Evolutionary conservation across 2,329 filamentous ascomycete genomes (phyloP).

Genomic region (Aphanocladium album): DNA sequence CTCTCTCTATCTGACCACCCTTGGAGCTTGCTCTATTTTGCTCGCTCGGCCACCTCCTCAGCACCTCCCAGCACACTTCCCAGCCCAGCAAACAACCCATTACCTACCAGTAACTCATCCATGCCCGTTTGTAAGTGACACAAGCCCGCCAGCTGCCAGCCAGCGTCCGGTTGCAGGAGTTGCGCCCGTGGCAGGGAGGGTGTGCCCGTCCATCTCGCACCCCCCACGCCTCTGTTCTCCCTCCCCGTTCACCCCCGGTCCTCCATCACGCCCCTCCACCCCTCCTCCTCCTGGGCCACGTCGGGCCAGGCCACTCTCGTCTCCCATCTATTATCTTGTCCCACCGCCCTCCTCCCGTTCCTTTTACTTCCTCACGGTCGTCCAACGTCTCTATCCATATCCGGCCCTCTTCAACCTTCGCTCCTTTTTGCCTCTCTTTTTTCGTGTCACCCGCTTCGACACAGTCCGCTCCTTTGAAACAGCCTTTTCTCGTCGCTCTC

Average conservation of each 20-base stretch:
- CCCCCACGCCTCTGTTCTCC: neutral
- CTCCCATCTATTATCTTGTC: slow-evolving; percentile 1
- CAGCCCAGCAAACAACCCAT: too few species aligned
- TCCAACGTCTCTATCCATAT: slow-evolving; percentile 10
- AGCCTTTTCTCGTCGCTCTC: slow-evolving; percentile 11
- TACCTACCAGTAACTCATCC: too few species aligned
- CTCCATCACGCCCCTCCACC: neutral
- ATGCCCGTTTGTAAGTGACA: neutral
- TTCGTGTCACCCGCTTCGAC: slow-evolving; percentile 11
- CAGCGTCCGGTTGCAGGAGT: neutral
- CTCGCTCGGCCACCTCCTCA: too few species aligned
- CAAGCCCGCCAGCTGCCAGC: neutral
- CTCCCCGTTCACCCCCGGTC: neutral
- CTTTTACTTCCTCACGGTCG: slow-evolving; percentile 6
- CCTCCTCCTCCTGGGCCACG: neutral
- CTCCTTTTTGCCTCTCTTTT: slow-evolving; percentile 14
- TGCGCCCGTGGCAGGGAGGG: neutral
- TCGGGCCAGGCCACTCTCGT: neutral
- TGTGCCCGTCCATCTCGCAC: neutral
- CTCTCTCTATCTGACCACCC: neutral
- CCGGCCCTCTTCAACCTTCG: slow-evolving; percentile 8
- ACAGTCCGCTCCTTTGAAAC: slow-evolving; percentile 17
- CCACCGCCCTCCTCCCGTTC: slow-evolving; percentile 7
- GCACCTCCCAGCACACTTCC: neutral
- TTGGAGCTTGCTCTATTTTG: neutral